Percentiles rank a stretch among this genome's conserved stretches.
These are phyloP conservation scores for Cladophialophora bantiana DNA, from an alignment of 2,329 filamentous ascomycete species.

Conservation along the genomic window DNA sequence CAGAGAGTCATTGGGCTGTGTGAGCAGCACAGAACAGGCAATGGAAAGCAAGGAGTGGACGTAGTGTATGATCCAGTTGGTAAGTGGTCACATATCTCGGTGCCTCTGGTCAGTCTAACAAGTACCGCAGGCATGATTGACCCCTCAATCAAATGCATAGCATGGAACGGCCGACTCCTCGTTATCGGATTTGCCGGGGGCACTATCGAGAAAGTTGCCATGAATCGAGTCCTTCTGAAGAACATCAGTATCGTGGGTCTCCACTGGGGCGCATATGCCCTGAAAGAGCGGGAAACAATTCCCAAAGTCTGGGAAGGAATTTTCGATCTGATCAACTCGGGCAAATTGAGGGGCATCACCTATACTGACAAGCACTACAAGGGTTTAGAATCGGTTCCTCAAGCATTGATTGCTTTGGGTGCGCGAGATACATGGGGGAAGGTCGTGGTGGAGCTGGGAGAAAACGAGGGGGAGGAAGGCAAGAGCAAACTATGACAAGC, in stretches of 20 bases:
- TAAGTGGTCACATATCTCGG: slow-evolving; percentile 10
- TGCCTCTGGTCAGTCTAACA: neutral
- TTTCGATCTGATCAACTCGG: slow-evolving; percentile 75
- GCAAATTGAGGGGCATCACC: slow-evolving; percentile 81
- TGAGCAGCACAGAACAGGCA: slow-evolving; percentile 64
- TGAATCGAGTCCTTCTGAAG: slow-evolving; percentile 92
- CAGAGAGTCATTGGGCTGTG: slow-evolving; percentile 74
- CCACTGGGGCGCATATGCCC: slow-evolving; percentile 85
- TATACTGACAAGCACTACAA: slow-evolving; percentile 83
- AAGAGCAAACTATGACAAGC: slow-evolving; percentile 47
- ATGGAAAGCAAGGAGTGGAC: slow-evolving; percentile 74
- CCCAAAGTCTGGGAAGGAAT: slow-evolving; percentile 81
- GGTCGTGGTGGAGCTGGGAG: slow-evolving; percentile 85
- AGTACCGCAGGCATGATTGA: slow-evolving; percentile 68
- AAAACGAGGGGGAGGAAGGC: slow-evolving; percentile 66
- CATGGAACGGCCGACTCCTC: slow-evolving; percentile 88
- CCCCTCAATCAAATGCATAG: slow-evolving; percentile 84
- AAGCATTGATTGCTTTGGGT: slow-evolving; percentile 78
- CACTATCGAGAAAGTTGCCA: slow-evolving; percentile 85
- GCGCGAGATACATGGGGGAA: slow-evolving; percentile 92
- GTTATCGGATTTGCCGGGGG: slow-evolving; percentile 90
- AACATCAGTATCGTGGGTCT: slow-evolving; percentile 89
- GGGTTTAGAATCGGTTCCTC: slow-evolving; percentile 79
- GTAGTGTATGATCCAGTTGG: slow-evolving; percentile 96
- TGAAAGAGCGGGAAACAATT: slow-evolving; percentile 74